Conservation (phyloP, 805 yeast species). For the Saccharomycopsis microspora region DNA sequence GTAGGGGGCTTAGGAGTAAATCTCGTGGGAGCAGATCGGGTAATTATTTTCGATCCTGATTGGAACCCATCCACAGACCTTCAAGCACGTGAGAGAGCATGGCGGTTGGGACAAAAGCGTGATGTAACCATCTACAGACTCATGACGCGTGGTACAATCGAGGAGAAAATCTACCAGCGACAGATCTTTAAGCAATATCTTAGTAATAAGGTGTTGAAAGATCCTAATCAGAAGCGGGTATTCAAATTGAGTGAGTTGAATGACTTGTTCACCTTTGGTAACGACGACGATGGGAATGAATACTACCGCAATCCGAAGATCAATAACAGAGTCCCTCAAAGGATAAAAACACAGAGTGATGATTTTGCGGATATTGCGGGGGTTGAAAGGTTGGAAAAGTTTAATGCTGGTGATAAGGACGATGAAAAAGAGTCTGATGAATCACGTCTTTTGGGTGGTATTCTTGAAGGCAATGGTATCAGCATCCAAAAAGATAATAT, state of each 20-base stretch:
- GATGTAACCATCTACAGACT: slow-evolving; percentile 86
- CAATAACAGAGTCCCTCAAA: slow-evolving; percentile 15
- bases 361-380: slow-evolving; percentile 64
- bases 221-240: slow-evolving; percentile 88
- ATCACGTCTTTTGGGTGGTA: slow-evolving; percentile 58
- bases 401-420: slow-evolving; percentile 28
- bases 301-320: slow-evolving; percentile 32
- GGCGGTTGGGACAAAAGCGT: slow-evolving; percentile 91
- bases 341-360: slow-evolving; percentile 36
- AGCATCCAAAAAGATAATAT: slow-evolving; percentile 73
- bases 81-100: slow-evolving; percentile 94
- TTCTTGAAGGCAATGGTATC: slow-evolving; percentile 58
- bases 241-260: slow-evolving; percentile 88
- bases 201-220: slow-evolving; percentile 87
- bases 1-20: slow-evolving; percentile 96
- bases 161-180: slow-evolving; percentile 92
- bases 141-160: slow-evolving; percentile 92
- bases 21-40: slow-evolving; percentile 89
- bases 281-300: slow-evolving; percentile 43
- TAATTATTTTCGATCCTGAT: slow-evolving; percentile 91
- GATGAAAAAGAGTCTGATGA: slow-evolving; percentile 30
- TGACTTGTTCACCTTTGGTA: slow-evolving; percentile 79
- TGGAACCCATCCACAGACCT: slow-evolving; percentile 98
- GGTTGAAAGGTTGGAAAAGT: slow-evolving; percentile 60
- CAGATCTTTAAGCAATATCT: slow-evolving; percentile 93